These are phyloP conservation scores for Kernera saxatilis DNA, from an alignment of 345 rosid species.

Conservation along the genomic window DNA sequence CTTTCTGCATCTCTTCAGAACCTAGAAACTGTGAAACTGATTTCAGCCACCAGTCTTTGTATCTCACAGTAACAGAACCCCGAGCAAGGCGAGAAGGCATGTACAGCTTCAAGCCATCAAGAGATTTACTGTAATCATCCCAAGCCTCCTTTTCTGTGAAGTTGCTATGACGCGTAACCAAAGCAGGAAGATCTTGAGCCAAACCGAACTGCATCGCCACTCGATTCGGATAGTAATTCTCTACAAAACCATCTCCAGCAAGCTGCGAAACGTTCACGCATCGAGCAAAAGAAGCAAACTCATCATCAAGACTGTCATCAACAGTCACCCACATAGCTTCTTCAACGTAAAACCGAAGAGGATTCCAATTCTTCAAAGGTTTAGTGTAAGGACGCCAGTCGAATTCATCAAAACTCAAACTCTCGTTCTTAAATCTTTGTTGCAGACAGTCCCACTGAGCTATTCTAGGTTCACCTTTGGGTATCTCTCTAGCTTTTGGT, in stretches of 20 bases:
- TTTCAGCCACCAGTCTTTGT: constrained; percentile 46
- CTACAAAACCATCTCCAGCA: constrained; percentile 36
- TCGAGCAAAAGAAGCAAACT: constrained; percentile 24
- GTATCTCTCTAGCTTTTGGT: background rate
- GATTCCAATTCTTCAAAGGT: constrained; percentile 20
- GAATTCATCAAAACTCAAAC: constrained; percentile 27
- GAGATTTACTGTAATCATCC: constrained; percentile 33
- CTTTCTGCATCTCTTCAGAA: background rate
- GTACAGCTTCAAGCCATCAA: constrained; percentile 25
- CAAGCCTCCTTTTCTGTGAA: constrained; percentile 12
- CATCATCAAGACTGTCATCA: constrained; percentile 25
- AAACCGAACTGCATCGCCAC: constrained; percentile 61
- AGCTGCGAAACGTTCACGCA: constrained; percentile 38
- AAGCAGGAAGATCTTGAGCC: constrained; percentile 46
- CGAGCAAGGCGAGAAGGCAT: constrained; percentile 37
- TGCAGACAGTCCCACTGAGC: constrained; percentile 29
- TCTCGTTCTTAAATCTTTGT: background rate
- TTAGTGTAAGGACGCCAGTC: constrained; percentile 47
- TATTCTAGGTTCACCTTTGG: constrained; percentile 26
- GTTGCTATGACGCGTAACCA: background rate
- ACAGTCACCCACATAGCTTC: constrained; percentile 27
- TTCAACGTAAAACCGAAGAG: constrained; percentile 24
- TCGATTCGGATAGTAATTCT: constrained; percentile 45
- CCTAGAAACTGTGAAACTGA: constrained; percentile 2
- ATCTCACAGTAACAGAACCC: constrained; percentile 36